A percentile compares a stretch with the other conserved stretches of the same genome.
Evolutionary conservation across 768 basidiomycete genomes (phyloP).

Genomic region (Auricularia sp.): DNA sequence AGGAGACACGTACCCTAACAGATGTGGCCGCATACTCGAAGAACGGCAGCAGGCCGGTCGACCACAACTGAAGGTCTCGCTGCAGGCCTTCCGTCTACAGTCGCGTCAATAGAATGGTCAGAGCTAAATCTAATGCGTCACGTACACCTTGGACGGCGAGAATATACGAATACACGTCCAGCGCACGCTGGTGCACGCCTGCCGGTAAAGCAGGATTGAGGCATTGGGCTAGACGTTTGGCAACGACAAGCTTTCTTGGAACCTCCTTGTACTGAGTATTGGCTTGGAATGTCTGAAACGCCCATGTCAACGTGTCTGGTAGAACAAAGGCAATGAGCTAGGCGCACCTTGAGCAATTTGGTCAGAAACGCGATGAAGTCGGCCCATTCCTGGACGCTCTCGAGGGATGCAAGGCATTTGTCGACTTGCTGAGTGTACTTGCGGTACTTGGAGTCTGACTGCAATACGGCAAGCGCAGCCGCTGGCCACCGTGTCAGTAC

Average conservation of each 20-base stretch:
- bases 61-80: constrained; percentile 86
- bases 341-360: constrained; percentile 73
- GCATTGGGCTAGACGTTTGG: constrained; percentile 93
- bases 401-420: constrained; percentile 84
- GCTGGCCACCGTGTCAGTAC: neutral
- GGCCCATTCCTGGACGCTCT: constrained; percentile 97
- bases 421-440: constrained; percentile 91
- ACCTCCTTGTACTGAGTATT: constrained; percentile 95
- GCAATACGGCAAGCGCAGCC: neutral
- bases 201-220: constrained; percentile 95
- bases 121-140: constrained; percentile 8
- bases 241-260: constrained; percentile 85
- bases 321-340: constrained; percentile 4
- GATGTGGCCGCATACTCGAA: constrained; percentile 99
- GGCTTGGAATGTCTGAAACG: constrained; percentile 72
- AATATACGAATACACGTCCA: constrained; percentile 92
- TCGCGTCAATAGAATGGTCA: neutral
- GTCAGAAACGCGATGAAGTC: constrained; percentile 98
- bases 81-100: constrained; percentile 73
- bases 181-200: constrained; percentile 91
- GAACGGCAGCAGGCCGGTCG: constrained; percentile 93
- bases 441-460: constrained; percentile 82
- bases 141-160: constrained; percentile 83
- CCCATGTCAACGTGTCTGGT: neutral
- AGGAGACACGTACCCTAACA: constrained; percentile 56